Percentiles rank a stretch among this genome's conserved stretches.
phyloP scores from a whole-genome alignment of 305 asterid species.

The Fraxinus baroniana region DNA sequence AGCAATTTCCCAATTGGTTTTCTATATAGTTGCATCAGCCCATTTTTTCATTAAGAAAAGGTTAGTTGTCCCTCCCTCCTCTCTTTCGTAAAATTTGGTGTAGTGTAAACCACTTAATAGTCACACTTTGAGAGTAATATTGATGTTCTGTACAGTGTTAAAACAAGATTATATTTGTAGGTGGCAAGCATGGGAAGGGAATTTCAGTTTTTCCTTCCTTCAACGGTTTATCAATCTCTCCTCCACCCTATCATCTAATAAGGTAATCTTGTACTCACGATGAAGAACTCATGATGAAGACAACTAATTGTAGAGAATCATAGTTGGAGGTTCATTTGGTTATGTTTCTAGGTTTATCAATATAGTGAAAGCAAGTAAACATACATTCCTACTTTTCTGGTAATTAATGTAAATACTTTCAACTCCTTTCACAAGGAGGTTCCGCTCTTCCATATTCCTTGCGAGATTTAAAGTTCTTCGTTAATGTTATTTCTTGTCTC shows the following conservation, averaged over 20 bases:
- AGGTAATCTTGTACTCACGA: constrained; percentile 50
- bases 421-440: constrained; percentile 2
- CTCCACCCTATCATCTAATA: constrained; percentile 53
- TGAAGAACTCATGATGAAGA: constrained; percentile 26
- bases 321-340: not conserved
- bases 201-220: constrained; percentile 40
- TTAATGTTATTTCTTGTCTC: constrained; percentile 11
- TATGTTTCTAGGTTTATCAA: constrained; percentile 5
- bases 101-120: not conserved
- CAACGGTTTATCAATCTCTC: constrained; percentile 49
- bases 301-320: not conserved
- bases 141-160: constrained; percentile 27
- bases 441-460: constrained; percentile 14
- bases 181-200: constrained; percentile 65
- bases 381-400: not conserved
- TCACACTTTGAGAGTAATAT: not conserved
- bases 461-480: constrained; percentile 5
- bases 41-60: constrained; percentile 72
- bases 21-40: constrained; percentile 56
- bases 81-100: not conserved
- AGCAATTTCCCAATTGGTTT: constrained; percentile 56
- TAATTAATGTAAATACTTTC: constrained; percentile 9
- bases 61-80: constrained; percentile 44
- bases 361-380: constrained; percentile 16
- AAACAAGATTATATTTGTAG: constrained; percentile 50